phyloP scores from a whole-genome alignment of 495 filamentous ascomycete species.

The Penicillium cataractarum region DNA sequence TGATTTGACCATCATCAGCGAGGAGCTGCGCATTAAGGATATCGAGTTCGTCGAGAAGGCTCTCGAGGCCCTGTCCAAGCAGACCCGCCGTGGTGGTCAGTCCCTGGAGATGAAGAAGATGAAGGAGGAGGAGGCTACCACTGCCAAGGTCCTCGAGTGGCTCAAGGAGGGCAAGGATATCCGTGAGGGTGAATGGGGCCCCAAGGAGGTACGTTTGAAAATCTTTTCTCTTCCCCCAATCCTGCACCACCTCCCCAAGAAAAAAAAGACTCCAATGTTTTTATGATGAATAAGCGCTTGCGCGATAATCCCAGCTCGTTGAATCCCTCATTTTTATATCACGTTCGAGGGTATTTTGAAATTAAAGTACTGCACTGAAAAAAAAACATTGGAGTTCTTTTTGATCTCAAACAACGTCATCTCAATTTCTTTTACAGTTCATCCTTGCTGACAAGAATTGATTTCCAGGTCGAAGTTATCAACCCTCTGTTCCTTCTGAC shows the following conservation, averaged over 20 bases:
- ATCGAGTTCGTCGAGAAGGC: conserved; percentile 98
- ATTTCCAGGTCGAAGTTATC: conserved; percentile 86
- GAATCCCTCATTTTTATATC: conserved; percentile 72
- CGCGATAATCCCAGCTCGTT: conserved; percentile 99
- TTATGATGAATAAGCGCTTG: conserved; percentile 98
- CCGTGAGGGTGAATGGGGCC: conserved; percentile 81
- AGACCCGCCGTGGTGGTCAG: conserved; percentile 91
- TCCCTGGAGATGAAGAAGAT: conserved; percentile 98
- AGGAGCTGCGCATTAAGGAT: conserved; percentile 97
- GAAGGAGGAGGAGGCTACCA: conserved; percentile 90
- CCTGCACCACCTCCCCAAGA: not conserved
- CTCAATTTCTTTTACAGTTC: conserved; percentile 32
- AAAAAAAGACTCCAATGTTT: conserved; percentile 36
- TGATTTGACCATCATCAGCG: conserved; percentile 94
- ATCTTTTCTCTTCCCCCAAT: conserved; percentile 16
- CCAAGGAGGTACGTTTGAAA: conserved; percentile 84
- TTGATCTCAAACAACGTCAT: conserved; percentile 11
- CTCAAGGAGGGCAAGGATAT: conserved; percentile 90
- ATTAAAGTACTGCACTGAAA: conserved; percentile 63
- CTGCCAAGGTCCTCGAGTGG: conserved; percentile 81
- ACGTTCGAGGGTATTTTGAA: conserved; percentile 79
- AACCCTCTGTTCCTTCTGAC: conserved; percentile 94
- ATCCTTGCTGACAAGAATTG: conserved; percentile 27
- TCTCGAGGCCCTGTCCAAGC: conserved; percentile 84
- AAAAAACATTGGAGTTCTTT: conserved; percentile 38